Conservation (phyloP, 2,329 filamentous ascomycete genomes). For the Ilyonectria destructans region DNA sequence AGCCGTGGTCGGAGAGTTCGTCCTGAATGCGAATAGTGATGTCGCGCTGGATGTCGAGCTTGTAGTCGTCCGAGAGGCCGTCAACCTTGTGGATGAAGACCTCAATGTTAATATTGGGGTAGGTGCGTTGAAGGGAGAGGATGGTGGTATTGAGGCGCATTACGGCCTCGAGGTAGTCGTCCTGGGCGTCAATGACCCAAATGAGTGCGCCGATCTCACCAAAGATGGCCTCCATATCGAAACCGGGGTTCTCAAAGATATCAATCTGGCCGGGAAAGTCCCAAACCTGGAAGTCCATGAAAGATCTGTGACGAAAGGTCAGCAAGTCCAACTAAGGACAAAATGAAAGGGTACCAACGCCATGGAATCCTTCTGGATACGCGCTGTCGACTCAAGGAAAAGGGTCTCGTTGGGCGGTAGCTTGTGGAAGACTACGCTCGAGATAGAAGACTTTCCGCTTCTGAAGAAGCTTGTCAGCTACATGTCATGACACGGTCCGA, state of each 20-base stretch:
- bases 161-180: conserved; percentile 96
- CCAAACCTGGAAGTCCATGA: conserved; percentile 99
- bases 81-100: conserved; percentile 99
- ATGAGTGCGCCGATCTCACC: conserved; percentile 94
- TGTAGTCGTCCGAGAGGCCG: conserved; percentile 96
- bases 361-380: conserved; percentile 95
- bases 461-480: conserved; percentile 63
- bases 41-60: conserved; percentile 95
- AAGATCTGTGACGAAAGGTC: conserved; percentile 75
- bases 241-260: conserved; percentile 87
- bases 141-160: conserved; percentile 90
- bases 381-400: conserved; percentile 94
- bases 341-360: conserved; percentile 75
- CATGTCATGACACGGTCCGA: neutral
- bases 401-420: conserved; percentile 95
- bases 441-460: conserved; percentile 98
- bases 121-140: conserved; percentile 87
- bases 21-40: conserved; percentile 97
- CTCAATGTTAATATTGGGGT: conserved; percentile 95
- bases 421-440: conserved; percentile 99
- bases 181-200: conserved; percentile 98
- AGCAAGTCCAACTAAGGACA: conserved; percentile 22
- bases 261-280: conserved; percentile 97
- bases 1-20: conserved; percentile 92
- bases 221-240: conserved; percentile 95